Base-by-base conservation (phyloP, 306 rosid genomes). In the Cicer bijugum region DNA sequence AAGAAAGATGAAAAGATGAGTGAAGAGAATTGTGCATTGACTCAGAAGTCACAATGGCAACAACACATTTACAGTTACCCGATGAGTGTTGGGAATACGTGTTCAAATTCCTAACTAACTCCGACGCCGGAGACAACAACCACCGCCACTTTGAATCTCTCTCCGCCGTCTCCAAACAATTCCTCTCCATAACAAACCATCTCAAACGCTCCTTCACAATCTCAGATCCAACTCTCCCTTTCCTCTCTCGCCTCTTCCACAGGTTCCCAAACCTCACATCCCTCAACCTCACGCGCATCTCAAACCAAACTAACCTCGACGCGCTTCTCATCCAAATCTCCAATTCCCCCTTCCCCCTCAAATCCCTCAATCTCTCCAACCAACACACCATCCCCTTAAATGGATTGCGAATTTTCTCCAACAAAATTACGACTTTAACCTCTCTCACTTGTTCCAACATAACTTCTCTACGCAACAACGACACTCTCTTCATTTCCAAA, bases 71-170 rank as follows among this genome's bases (percentile, higher is more conserved):
- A 4, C 16, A 73, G 55, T 70, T 83, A 23, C 82, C 87, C 2
- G 84, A 72, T 8, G 93, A 90, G 60, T 90, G 96, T 81, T 93
- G 92, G 97, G 91, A 89, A 82, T 39, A 45, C 53, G 62, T 93
- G 6, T 72, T 90, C 62, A 51, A 46, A 50, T 82, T 78, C 69
- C 19, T 59, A n/a, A 33, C 65, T 9, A 35, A 35, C 43, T 14
- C 1, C 65, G 16, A n/a, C 43, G 67, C 78, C 46, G 61, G 14
- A 8, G 35, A 1, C 8, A 72, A 45, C 46, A 65, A 82, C 52
- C 23, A 7, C 35, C 82, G 44, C 50, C 56, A 69, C 78, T 70
- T 78, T 0, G 82, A 83, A 2, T 3, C 88, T 1, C 83, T 89
- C 35, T 91, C 97, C 23, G 67, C 79, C 20, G 87, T 86, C 60